A percentile compares a stretch with the other conserved stretches of the same genome.
phyloP scores from a whole-genome alignment of 192 early-diverging fungal genomes.

The Coemansia biformis region DNA sequence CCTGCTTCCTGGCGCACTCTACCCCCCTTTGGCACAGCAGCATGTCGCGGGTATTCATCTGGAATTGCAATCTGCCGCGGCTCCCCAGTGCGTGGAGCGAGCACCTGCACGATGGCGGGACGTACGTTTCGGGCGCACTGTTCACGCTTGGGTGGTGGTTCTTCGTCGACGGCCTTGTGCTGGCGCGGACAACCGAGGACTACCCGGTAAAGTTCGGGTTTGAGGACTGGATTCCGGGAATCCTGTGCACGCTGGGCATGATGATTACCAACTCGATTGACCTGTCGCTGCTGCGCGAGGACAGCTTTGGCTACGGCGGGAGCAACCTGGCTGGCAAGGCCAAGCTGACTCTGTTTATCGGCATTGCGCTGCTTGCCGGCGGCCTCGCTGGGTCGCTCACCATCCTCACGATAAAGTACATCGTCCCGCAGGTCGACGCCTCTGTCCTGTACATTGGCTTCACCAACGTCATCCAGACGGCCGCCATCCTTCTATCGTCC shows the following conservation, averaged over 20 bases:
- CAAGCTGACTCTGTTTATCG: constrained; percentile 52
- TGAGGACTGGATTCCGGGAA: constrained; percentile 51
- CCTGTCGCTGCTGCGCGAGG: constrained; percentile 46
- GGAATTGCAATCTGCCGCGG: constrained; percentile 45
- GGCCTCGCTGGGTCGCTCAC: constrained; percentile 51
- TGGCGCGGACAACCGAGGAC: constrained; percentile 20
- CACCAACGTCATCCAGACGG: constrained; percentile 50
- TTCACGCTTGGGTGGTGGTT: constrained; percentile 55
- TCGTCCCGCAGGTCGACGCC: constrained; percentile 43
- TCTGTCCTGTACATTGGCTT: constrained; percentile 42
- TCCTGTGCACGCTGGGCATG: constrained; percentile 51
- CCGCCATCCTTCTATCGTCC: constrained; percentile 26
- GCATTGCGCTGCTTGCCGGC: constrained; percentile 51
- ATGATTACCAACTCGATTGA: constrained; percentile 53
- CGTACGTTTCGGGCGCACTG: constrained; percentile 45
- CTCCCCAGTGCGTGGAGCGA: constrained; percentile 40
- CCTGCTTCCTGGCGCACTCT: no score
- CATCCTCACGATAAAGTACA: constrained; percentile 51
- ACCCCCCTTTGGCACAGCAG: no score
- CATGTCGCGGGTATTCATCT: constrained; percentile 45
- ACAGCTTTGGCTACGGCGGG: constrained; percentile 43
- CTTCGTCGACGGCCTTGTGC: constrained; percentile 52
- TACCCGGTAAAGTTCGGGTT: constrained; percentile 39
- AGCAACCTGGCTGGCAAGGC: constrained; percentile 45
- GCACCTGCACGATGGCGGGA: constrained; percentile 43